A percentile compares a stretch with the other conserved stretches of the same genome.
Evolutionary conservation across 2,329 filamentous ascomycete genomes (phyloP).

Genomic region (Hymenoscyphus infarciens): DNA sequence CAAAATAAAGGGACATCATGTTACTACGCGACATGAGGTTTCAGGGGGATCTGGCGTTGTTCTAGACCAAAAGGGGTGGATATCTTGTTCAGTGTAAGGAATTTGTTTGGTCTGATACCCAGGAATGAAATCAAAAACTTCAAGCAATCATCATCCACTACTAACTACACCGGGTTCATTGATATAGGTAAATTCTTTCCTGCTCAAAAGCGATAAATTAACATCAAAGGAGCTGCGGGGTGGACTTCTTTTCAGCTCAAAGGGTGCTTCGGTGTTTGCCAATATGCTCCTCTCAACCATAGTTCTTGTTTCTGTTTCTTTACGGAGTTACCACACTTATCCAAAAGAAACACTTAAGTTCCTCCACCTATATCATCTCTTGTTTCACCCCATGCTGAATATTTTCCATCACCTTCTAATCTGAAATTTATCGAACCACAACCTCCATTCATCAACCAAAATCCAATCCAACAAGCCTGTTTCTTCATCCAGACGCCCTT

Average conservation of each 20-base stretch:
- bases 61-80: background rate
- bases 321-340: background rate
- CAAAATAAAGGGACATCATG: background rate
- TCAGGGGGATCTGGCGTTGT: background rate
- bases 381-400: background rate
- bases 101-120: conserved; percentile 4
- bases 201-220: background rate
- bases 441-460: background rate
- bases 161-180: background rate
- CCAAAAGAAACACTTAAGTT: background rate
- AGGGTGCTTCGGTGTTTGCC: background rate
- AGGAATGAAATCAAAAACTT: conserved; percentile 7
- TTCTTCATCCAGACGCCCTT: no score
- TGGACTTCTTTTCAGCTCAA: background rate
- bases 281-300: background rate
- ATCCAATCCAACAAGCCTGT: background rate
- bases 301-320: background rate
- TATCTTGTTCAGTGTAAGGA: background rate
- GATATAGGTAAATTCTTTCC: background rate
- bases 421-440: background rate
- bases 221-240: background rate
- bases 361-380: conserved; percentile 1
- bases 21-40: background rate
- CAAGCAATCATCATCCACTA: background rate
- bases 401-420: background rate